Evolutionary conservation across 192 early-diverging fungal species (phyloP), one percentile per base, ranked within the genome.

Genomic region (Spinellus fusiger): DNA sequence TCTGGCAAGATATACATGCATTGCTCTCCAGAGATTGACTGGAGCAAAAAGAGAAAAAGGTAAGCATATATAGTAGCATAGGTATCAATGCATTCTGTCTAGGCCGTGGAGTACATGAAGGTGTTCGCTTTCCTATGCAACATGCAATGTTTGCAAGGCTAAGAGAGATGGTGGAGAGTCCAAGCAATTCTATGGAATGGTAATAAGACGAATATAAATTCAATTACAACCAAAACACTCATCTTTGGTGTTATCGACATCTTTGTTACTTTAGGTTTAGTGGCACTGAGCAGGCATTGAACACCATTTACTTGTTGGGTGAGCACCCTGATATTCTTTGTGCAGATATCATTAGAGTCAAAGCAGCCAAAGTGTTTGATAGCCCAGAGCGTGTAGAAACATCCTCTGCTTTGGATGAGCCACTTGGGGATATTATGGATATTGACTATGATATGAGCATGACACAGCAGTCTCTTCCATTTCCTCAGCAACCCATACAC

Each of bases 261-360:
- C 18, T 66, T 10, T 52, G 20, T 66, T 71, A 22, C 49, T 59
- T 66, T 69, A 94, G 94, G 95, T 97, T 95, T 74, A 80, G 85
- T 10, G 83, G 95, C 20, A 86, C 92, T 1, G 93, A 99, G 69
- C 93, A 99, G 64, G 95, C 89, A 5, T 76, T 99, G 28, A 98
- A 98, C 64, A 85, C 94, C 4, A 91, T 98, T 18, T 96, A 94
- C 64, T 57, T 85, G 1, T 75, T 99, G 35, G 82, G 88, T 23
- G 93, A 98, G 35, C 91, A 96, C 60, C 98, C 98, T 8, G 93
- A 96, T 57, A 62, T 74, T 12, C 61, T 96, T 29, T 92, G 83
- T 56, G 88, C 77, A 0, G 84, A 89, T 2, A 80, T 98, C 27
- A 84, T 99, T 51, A 84, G 86, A 52, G 53, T 59, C 22, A 75